Percentiles rank a stretch among this genome's conserved stretches.
These are phyloP conservation scores for Neurospora sublineolata DNA, from an alignment of 495 filamentous ascomycete species.

Conservation along the genomic window DNA sequence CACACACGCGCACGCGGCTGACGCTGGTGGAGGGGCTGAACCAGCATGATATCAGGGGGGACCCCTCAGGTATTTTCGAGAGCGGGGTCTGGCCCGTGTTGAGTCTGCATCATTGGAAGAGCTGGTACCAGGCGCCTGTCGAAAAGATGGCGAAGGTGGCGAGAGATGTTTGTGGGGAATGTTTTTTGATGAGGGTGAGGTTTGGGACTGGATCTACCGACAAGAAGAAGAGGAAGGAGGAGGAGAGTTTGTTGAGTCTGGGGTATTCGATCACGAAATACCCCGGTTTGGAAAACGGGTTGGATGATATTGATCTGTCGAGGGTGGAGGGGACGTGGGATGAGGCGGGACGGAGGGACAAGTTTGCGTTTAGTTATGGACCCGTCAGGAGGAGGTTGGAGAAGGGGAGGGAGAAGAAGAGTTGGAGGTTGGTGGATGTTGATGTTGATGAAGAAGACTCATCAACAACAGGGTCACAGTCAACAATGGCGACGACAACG, in stretches of 20 bases:
- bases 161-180: constrained; percentile 41
- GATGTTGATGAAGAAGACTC: not conserved
- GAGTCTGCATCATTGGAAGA: constrained; percentile 58
- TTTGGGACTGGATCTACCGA: constrained; percentile 35
- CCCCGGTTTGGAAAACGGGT: constrained; percentile 29
- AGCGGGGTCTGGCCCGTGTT: constrained; percentile 40
- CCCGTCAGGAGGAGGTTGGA: constrained; percentile 29
- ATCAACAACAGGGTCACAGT: not conserved
- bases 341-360: constrained; percentile 28
- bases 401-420: constrained; percentile 22
- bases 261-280: constrained; percentile 52
- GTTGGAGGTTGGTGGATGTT: constrained; percentile 18
- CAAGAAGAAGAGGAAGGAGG: not conserved
- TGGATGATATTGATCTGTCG: constrained; percentile 39
- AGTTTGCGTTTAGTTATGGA: constrained; percentile 42
- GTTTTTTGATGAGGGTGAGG: constrained; percentile 51
- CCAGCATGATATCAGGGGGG: constrained; percentile 52
- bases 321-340: constrained; percentile 52
- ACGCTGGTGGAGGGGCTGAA: constrained; percentile 47
- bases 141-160: constrained; percentile 47
- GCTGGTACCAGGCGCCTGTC: constrained; percentile 36
- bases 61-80: constrained; percentile 53
- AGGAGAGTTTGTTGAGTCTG: constrained; percentile 42
- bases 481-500: not conserved
- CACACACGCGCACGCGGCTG: constrained; percentile 42